A percentile compares a stretch with the other conserved stretches of the same genome.
phyloP scores from a whole-genome alignment of 2,329 filamentous ascomycete genomes.

The Colletotrichum sp. region DNA sequence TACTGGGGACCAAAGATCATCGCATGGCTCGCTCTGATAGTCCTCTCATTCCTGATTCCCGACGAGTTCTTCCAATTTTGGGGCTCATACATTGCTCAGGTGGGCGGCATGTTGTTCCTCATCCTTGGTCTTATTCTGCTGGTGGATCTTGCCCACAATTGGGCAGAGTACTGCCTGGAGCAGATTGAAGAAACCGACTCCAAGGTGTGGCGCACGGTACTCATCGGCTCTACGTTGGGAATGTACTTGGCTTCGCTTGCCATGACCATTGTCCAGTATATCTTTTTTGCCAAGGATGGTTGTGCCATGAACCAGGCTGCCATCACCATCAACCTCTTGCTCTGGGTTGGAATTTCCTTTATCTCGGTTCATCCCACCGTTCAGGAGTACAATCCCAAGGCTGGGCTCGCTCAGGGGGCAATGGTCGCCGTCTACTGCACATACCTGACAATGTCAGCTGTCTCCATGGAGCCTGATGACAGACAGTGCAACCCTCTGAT shows the following conservation, averaged over 20 bases:
- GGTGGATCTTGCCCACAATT: constrained; percentile 93
- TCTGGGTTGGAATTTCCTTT: constrained; percentile 80
- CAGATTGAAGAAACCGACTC: constrained; percentile 94
- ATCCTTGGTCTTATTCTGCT: constrained; percentile 90
- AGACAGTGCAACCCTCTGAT: constrained; percentile 93
- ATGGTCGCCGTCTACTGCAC: constrained; percentile 99
- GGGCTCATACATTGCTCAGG: constrained; percentile 91
- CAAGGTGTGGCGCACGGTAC: constrained; percentile 79
- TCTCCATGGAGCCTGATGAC: constrained; percentile 97
- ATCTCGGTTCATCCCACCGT: constrained; percentile 90
- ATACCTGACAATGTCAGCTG: constrained; percentile 96
- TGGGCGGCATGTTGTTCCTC: constrained; percentile 91
- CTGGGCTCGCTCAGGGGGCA: constrained; percentile 93
- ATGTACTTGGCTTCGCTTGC: constrained; percentile 93
- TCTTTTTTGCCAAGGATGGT: constrained; percentile 84
- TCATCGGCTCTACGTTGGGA: constrained; percentile 89
- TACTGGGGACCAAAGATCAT: constrained; percentile 98
- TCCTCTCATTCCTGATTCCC: constrained; percentile 93
- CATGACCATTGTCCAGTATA: constrained; percentile 97
- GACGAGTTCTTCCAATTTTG: constrained; percentile 94
- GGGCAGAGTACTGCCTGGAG: constrained; percentile 94
- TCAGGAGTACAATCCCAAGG: constrained; percentile 91
- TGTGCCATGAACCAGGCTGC: constrained; percentile 97
- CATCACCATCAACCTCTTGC: constrained; percentile 90
- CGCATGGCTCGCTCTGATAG: constrained; percentile 84